A percentile compares a stretch with the other conserved stretches of the same genome.
These are phyloP conservation scores for Paraconiothyrium sp. DNA, from an alignment of 2,329 filamentous ascomycete species.

Conservation along the genomic window DNA sequence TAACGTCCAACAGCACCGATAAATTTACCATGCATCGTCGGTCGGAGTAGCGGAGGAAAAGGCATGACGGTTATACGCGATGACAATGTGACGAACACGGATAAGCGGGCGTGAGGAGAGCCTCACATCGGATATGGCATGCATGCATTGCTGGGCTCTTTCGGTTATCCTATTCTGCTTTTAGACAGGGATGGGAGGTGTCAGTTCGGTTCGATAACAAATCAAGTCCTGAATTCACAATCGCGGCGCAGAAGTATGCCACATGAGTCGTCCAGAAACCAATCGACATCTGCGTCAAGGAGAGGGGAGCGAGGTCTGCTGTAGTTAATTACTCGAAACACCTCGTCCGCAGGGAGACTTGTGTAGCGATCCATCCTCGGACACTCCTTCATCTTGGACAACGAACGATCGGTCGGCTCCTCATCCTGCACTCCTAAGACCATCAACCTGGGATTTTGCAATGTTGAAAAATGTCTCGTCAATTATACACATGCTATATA, in stretches of 20 bases:
- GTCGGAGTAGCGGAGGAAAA: slow-evolving; percentile 33
- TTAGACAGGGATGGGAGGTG: slow-evolving; percentile 20
- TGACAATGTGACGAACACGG: slow-evolving; percentile 37
- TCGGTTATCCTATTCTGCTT: slow-evolving; percentile 20
- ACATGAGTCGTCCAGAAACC: background rate
- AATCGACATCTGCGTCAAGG: too few species aligned
- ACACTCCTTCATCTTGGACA: too few species aligned
- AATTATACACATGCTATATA: slow-evolving; percentile 1
- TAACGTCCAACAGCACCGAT: slow-evolving; percentile 45
- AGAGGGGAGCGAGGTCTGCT: too few species aligned
- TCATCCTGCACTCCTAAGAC: background rate
- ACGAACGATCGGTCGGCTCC: too few species aligned
- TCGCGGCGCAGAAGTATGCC: background rate
- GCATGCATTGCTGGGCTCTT: slow-evolving; percentile 24
- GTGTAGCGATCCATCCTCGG: too few species aligned
- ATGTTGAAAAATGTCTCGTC: background rate
- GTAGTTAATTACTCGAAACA: too few species aligned
- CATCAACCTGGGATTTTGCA: background rate
- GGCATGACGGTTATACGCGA: slow-evolving; percentile 41
- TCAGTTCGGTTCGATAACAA: slow-evolving; percentile 26
- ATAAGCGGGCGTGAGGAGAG: slow-evolving; percentile 16
- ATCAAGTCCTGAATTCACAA: slow-evolving; percentile 27
- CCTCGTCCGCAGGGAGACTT: too few species aligned
- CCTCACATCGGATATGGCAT: slow-evolving; percentile 14
- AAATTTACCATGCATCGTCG: slow-evolving; percentile 37